phyloP scores from a whole-genome alignment of 208 protist genomes.

The Acanthamoeba royreba region DNA sequence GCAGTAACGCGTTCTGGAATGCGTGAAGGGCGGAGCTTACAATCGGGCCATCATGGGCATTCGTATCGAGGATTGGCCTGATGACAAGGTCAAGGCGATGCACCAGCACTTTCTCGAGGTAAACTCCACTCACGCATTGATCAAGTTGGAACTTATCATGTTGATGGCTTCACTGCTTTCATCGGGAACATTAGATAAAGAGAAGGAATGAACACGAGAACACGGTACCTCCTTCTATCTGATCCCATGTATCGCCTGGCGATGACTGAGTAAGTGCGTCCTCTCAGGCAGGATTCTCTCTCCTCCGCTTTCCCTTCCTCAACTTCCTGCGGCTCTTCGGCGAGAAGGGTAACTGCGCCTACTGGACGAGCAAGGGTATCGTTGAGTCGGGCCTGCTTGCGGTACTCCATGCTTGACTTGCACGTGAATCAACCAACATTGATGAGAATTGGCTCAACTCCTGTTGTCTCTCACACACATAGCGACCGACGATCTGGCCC shows the following conservation, averaged over 20 bases:
- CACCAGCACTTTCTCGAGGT: not conserved
- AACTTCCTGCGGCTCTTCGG: not conserved
- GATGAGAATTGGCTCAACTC: not conserved
- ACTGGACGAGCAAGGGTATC: constrained; percentile 2
- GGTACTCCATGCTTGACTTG: not conserved
- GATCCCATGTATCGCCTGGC: not conserved
- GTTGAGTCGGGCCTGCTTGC: not conserved
- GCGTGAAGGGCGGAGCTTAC: constrained; percentile 3
- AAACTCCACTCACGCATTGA: too few relatives aligned
- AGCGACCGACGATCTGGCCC: constrained; percentile 2
- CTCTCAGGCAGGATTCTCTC: not conserved
- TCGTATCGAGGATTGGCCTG: not conserved
- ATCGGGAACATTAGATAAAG: not conserved
- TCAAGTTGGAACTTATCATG: too few relatives aligned
- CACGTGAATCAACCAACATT: not conserved
- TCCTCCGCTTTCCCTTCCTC: not conserved
- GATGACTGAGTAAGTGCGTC: not conserved
- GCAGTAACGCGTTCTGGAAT: too few relatives aligned
- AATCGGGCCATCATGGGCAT: constrained; percentile 8
- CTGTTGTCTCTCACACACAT: not conserved
- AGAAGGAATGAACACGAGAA: not conserved
- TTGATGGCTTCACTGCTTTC: not conserved
- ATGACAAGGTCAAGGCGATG: constrained; percentile 1
- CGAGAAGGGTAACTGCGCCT: constrained; percentile 28
- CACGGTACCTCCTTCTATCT: not conserved